phyloP scores from a whole-genome alignment of 345 rosid species.

The Bretschneidera sinensis region DNA sequence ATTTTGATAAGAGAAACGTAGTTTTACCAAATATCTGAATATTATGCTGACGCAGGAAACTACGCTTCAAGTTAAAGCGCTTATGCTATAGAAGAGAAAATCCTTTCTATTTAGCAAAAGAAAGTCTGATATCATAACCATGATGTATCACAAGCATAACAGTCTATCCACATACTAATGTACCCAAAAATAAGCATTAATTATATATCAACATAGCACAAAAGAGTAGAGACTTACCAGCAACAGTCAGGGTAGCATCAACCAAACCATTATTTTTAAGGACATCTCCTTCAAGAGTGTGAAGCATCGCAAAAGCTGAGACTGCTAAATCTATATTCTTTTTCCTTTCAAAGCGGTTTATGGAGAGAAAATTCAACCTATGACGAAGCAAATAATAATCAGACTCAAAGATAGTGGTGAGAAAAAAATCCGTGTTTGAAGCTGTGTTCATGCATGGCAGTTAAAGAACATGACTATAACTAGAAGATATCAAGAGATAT shows the following conservation, averaged over 20 bases:
- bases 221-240: slow-evolving; percentile 52
- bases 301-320: slow-evolving; percentile 74
- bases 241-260: slow-evolving; percentile 63
- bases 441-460: neutral
- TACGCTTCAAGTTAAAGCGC: too few species aligned
- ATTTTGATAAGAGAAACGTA: too few species aligned
- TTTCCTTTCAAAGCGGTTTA: slow-evolving; percentile 89
- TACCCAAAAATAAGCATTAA: neutral
- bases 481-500: slow-evolving; percentile 29
- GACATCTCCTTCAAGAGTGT: slow-evolving; percentile 32
- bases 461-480: slow-evolving; percentile 9
- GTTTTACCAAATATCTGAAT: too few species aligned
- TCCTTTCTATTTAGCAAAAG: too few species aligned
- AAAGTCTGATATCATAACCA: too few species aligned
- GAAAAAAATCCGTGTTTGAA: slow-evolving; percentile 4
- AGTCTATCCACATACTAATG: too few species aligned
- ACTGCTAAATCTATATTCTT: slow-evolving; percentile 85
- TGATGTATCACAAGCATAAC: too few species aligned
- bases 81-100: too few species aligned
- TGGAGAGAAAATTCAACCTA: slow-evolving; percentile 79
- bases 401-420: slow-evolving; percentile 1
- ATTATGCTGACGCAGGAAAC: too few species aligned
- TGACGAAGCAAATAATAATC: slow-evolving; percentile 16
- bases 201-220: neutral
- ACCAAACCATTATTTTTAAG: slow-evolving; percentile 17